Evolutionary conservation across 139 green algal genomes (phyloP).

Genomic region (Chlorella sp.): DNA sequence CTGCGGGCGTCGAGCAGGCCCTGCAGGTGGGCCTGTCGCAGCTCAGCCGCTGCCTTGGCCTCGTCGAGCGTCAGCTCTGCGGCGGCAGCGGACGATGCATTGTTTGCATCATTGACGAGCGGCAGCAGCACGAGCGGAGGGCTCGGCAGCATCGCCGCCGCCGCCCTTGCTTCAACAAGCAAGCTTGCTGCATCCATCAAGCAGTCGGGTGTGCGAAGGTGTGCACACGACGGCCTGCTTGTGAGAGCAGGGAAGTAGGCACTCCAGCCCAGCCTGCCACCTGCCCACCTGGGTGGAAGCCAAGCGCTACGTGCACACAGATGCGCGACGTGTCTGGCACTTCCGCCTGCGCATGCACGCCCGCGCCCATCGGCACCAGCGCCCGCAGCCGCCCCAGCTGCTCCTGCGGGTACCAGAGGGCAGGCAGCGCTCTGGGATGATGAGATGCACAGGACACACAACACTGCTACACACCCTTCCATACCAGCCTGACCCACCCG

Average conservation of each 20-base stretch:
- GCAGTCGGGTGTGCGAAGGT: not conserved
- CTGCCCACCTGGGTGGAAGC: conserved; percentile 4
- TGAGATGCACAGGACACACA: not conserved
- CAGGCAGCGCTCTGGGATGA: not conserved
- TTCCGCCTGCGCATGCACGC: not conserved
- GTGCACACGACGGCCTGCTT: not conserved
- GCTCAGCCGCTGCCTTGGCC: not conserved
- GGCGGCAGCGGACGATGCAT: not conserved
- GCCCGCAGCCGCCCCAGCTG: not conserved
- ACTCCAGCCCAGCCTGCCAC: not conserved
- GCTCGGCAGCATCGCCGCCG: not conserved
- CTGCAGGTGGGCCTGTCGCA: not conserved
- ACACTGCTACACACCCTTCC: not conserved
- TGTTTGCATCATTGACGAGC: too few species aligned
- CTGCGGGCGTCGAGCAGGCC: not conserved
- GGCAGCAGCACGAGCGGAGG: not conserved
- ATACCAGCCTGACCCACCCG: not conserved
- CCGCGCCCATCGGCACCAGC: conserved; percentile 13
- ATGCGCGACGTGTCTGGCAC: conserved; percentile 7
- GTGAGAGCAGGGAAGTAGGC: not conserved
- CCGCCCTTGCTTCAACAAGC: not conserved
- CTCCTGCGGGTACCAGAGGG: not conserved
- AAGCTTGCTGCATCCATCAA: not conserved
- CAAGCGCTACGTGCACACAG: conserved; percentile 3
- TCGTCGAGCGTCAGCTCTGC: conserved; percentile 8